Conservation (phyloP, 805 yeast species). For the Lipomyces yamanashiensis region DNA sequence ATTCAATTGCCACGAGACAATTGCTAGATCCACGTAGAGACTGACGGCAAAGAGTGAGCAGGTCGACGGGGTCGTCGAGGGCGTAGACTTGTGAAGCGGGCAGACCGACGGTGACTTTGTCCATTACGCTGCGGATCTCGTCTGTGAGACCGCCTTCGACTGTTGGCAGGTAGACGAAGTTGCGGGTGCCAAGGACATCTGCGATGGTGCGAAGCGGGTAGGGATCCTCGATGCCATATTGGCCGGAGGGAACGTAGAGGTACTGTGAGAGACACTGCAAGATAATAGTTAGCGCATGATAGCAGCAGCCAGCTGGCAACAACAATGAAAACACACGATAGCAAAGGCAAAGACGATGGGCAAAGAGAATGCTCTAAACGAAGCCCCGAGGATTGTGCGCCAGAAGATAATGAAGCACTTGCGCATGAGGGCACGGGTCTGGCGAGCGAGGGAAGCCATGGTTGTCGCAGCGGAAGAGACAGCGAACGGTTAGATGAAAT, state of each 20-base stretch:
- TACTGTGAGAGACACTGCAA: constrained; percentile 24
- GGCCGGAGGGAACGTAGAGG: constrained; percentile 34
- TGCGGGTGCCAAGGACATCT: constrained; percentile 38
- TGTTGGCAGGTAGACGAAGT: constrained; percentile 40
- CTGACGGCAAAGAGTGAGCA: constrained; percentile 41
- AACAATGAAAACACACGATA: constrained; percentile 4
- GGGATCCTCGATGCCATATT: constrained; percentile 44
- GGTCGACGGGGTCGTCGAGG: constrained; percentile 38
- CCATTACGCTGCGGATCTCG: constrained; percentile 42
- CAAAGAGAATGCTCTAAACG: constrained; percentile 41
- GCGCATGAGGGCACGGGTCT: constrained; percentile 29
- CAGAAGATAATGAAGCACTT: constrained; percentile 27
- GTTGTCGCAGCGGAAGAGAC: not conserved
- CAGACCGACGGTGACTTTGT: constrained; percentile 41
- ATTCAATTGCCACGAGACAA: constrained; percentile 45
- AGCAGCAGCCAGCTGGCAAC: not conserved
- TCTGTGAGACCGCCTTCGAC: constrained; percentile 27
- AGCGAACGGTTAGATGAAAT: not conserved
- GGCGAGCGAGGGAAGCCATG: constrained; percentile 11
- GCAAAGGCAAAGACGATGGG: constrained; percentile 41
- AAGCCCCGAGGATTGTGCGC: constrained; percentile 42
- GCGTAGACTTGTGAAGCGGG: constrained; percentile 40
- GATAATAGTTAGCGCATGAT: not conserved
- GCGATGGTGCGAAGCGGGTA: constrained; percentile 35
- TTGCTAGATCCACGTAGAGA: constrained; percentile 42